Base-by-base conservation (phyloP, 768 basidiomycete genomes). In the Sporobolomyces pararoseus region DNA sequence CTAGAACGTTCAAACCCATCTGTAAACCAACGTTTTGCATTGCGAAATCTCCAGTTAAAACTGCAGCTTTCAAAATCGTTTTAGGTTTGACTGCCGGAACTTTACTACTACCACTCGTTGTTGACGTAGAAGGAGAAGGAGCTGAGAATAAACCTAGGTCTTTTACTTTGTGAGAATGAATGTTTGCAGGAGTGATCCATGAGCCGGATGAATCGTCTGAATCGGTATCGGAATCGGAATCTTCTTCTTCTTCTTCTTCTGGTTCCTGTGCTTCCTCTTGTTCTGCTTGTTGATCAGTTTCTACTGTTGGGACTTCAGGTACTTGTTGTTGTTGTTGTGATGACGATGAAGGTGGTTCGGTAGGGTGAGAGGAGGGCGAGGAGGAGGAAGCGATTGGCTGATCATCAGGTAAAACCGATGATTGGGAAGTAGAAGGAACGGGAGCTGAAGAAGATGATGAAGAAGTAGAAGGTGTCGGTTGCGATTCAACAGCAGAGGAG, bases 11-110 rank as follows among this genome's bases (percentile, higher is more conserved):
- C 71, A 99, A 80, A 0, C 89, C 89, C 89, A 98, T 93, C 79
- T 96, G 94, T 59, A 99, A 80, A 72, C 95, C 80, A 27, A 98
- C 91, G 76, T 99, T 99, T 80, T 99, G 96, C 87, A 99, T 96
- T 23, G 96, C 96, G 79, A 93, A 98, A 84, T 99, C 96, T 27
- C 90, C 90, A 13, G 96, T 98, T 89, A 98, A 92, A 78, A 94
- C 96, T 23, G 93, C 96, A 7, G 85, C 86, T 61, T 83, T 83
- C 53, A 95, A 69, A 59, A 73, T 65, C 66, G 51, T 68, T 63
- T 61, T 63, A 17, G 65, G 57, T 65, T 82, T 76, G 74, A 81
- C 81, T 52, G 72, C 70, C 72, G 76, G 42, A 42, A 60, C 34
- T 2, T 53, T 81, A 35, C 76, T 78, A 6, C n/a, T n/a, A n/a